Evolutionary conservation across 805 yeast genomes (phyloP).

Genomic region (Candida maesae): DNA sequence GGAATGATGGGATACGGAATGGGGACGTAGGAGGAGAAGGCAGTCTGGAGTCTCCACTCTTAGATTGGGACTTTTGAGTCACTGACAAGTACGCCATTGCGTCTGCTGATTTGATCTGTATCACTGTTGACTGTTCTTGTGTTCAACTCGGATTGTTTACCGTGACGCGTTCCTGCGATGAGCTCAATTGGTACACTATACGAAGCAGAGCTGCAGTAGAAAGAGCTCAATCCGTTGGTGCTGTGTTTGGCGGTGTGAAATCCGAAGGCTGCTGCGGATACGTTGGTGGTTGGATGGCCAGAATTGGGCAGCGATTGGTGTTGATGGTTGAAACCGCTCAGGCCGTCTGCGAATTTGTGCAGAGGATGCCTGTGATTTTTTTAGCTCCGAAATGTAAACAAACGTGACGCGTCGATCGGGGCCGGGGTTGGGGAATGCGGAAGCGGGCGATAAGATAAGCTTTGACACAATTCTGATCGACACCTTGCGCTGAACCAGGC

Average conservation of each 20-base stretch:
- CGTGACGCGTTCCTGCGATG: not conserved
- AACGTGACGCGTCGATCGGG: not conserved
- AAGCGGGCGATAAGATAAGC: not conserved
- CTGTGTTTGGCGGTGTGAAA: too few relatives aligned
- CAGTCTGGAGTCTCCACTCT: not conserved
- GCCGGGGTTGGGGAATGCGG: not conserved
- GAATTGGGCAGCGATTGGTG: not conserved
- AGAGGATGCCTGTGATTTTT: not conserved
- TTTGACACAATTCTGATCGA: constrained; percentile 1
- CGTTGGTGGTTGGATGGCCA: too few relatives aligned
- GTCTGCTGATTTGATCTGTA: too few relatives aligned
- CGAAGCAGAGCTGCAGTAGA: too few relatives aligned
- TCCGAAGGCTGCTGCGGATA: too few relatives aligned
- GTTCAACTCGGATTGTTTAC: too few relatives aligned
- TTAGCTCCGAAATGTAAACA: not conserved
- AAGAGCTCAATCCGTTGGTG: too few relatives aligned
- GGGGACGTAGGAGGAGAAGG: constrained; percentile 23
- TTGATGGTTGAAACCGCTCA: not conserved
- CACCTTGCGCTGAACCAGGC: not conserved
- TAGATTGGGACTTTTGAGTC: not conserved
- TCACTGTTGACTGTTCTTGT: too few relatives aligned
- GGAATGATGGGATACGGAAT: constrained; percentile 2
- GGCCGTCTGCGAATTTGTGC: not conserved
- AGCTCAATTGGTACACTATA: not conserved
- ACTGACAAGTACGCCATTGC: too few relatives aligned